A percentile compares a stretch with the other conserved stretches of the same genome.
These are phyloP conservation scores for Metarhizium brunneum DNA, from an alignment of 2,329 filamentous ascomycete genomes.

Conservation along the genomic window DNA sequence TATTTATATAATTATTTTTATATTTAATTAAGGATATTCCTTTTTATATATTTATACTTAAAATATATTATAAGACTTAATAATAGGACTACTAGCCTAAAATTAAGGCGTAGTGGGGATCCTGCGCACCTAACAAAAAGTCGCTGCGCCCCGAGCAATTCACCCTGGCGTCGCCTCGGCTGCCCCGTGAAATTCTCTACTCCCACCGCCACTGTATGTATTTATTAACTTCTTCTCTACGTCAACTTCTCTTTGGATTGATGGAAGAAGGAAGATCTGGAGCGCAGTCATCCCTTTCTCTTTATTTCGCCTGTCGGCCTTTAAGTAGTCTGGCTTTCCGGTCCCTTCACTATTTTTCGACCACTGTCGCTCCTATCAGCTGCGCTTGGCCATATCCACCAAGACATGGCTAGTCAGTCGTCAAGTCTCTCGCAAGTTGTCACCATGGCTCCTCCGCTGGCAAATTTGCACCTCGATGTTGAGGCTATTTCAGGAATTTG, in stretches of 20 bases:
- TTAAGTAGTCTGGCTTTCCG: neutral
- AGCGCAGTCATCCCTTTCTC: neutral
- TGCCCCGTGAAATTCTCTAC: neutral
- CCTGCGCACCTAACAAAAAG: too few relatives aligned
- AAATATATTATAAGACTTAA: too few relatives aligned
- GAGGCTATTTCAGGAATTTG: constrained; percentile 89
- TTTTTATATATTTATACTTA: too few relatives aligned
- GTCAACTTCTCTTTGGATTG: neutral
- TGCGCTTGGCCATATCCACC: neutral
- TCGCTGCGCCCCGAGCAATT: too few relatives aligned
- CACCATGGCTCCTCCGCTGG: constrained; percentile 45
- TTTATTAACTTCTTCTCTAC: neutral
- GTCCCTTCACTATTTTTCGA: neutral
- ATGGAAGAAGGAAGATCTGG: neutral
- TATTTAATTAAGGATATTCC: too few relatives aligned
- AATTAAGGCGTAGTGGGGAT: too few relatives aligned
- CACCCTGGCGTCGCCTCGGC: neutral
- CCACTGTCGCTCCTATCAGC: neutral
- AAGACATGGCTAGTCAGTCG: neutral
- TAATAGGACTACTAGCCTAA: too few relatives aligned
- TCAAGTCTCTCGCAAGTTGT: neutral
- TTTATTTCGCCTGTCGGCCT: neutral
- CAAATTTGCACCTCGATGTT: constrained; percentile 64
- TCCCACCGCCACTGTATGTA: neutral
- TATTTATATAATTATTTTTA: too few relatives aligned